Conservation (phyloP, 2,329 filamentous ascomycete species). For the Hypomyces rosellus region DNA sequence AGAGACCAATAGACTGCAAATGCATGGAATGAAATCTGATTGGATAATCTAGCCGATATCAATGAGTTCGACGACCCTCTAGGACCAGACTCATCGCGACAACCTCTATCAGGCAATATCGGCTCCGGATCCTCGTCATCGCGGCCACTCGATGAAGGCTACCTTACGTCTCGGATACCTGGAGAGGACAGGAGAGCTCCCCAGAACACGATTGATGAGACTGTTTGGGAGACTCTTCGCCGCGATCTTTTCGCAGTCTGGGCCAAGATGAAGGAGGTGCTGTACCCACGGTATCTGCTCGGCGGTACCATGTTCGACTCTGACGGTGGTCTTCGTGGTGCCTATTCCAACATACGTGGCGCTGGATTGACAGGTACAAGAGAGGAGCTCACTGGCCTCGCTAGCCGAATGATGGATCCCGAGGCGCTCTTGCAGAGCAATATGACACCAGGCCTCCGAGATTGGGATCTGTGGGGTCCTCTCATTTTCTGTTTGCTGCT, state of each 20-base stretch:
- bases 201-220: constrained; percentile 92
- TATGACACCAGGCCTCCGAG: constrained; percentile 84
- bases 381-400: constrained; percentile 56
- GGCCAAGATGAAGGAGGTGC: constrained; percentile 96
- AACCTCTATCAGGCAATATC: constrained; percentile 81
- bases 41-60: constrained; percentile 58
- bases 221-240: constrained; percentile 93
- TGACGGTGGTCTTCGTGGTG: constrained; percentile 49
- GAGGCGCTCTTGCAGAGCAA: constrained; percentile 56
- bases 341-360: constrained; percentile 55
- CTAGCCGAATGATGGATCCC: constrained; percentile 57
- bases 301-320: constrained; percentile 58
- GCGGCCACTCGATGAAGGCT: constrained; percentile 61
- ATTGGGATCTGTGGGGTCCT: constrained; percentile 98
- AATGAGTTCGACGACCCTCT: constrained; percentile 91
- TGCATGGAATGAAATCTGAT: not conserved
- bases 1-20: not conserved
- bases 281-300: constrained; percentile 92
- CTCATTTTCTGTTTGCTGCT: constrained; percentile 88
- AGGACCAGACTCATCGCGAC: constrained; percentile 59
- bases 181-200: constrained; percentile 89
- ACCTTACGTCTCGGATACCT: constrained; percentile 81
- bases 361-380: constrained; percentile 53
- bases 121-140: constrained; percentile 51
- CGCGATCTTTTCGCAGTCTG: constrained; percentile 89